phyloP scores from a whole-genome alignment of 2,329 filamentous ascomycete species.

The Clathrospora elynae region DNA sequence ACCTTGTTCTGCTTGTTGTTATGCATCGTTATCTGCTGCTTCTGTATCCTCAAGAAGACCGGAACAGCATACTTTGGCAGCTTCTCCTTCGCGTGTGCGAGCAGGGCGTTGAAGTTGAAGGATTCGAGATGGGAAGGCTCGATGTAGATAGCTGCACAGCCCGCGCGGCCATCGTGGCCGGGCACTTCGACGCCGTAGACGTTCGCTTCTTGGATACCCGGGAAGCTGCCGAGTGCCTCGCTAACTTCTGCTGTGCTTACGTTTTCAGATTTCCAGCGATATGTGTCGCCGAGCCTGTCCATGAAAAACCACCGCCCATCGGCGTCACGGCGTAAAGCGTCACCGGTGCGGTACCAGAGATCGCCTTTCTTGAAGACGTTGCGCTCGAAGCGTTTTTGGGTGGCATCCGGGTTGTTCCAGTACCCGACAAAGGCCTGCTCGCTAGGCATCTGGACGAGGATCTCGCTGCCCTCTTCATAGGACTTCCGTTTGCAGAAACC shows the following conservation, averaged over 20 bases:
- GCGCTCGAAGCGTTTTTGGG: slow-evolving; percentile 59
- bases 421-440: slow-evolving; percentile 70
- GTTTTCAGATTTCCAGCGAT: slow-evolving; percentile 58
- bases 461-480: slow-evolving; percentile 75
- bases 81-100: slow-evolving; percentile 62
- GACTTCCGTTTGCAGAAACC: slow-evolving; percentile 68
- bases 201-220: slow-evolving; percentile 53
- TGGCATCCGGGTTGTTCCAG: slow-evolving; percentile 69
- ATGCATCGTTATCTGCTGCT: slow-evolving; percentile 65
- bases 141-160: slow-evolving; percentile 63
- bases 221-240: slow-evolving; percentile 53
- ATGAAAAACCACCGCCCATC: slow-evolving; percentile 58
- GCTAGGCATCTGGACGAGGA: slow-evolving; percentile 66
- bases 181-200: slow-evolving; percentile 58
- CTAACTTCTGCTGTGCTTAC: slow-evolving; percentile 56
- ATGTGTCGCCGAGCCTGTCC: slow-evolving; percentile 56
- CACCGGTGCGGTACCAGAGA: slow-evolving; percentile 56
- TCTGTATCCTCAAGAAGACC: slow-evolving; percentile 69
- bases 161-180: slow-evolving; percentile 58
- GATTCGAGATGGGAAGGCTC: slow-evolving; percentile 53
- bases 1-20: slow-evolving; percentile 85
- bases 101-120: slow-evolving; percentile 61
- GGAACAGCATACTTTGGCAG: slow-evolving; percentile 78
- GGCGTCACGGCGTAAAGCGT: slow-evolving; percentile 51
- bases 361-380: slow-evolving; percentile 56